Base-by-base conservation (phyloP, 2,329 filamentous ascomycete genomes). In the Monilinia fructigena region DNA sequence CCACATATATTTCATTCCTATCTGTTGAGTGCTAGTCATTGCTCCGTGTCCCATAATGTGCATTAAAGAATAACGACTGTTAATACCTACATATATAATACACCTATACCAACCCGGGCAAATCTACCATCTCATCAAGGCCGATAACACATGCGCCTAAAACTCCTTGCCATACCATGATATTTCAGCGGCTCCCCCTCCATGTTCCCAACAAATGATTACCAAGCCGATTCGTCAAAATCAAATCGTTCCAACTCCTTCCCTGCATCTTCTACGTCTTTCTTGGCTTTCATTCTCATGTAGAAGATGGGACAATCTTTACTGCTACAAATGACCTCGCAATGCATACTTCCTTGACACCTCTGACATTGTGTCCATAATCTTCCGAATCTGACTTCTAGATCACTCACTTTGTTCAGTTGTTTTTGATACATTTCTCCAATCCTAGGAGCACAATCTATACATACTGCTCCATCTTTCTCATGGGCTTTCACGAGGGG, bases 241-340 rank as follows among this genome's bases (percentile, higher is more conserved):
- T 99, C 95, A 79, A 99, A 99, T 73, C 95, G 83, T 72, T 85
- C 85, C 74, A 99, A 79, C 78, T 99, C 95, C 80, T 92, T 96
- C 66, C 93, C 92, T 1, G 89, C 89, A 80, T 99, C 95, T 78
- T 98, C 94, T 50, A 98, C 88, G 77, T 99, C 95, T 82, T 99
- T 99, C 85, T 97, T 96, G 42, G 94, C 94, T 84, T 99, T 99
- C 95, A 99, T 99, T 5, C 95, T 88, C 95, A 99, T 99, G 78
- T 99, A 99, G 79, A 99, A 99, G 75, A 99, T 99, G 0, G 95
- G 95, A 76, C 95, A 99, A 81, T 99, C 95, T 77, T 93, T 91
- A 77, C 90, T 94, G 70, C 90, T 93, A 81, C 95, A 99, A 73
- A 99, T 98, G 65, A 99, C 96, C 78, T 99, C 95, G 77, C 92